Base-by-base conservation (phyloP, 176 grass and related monocot species). In the Bothriochloa decipiens region DNA sequence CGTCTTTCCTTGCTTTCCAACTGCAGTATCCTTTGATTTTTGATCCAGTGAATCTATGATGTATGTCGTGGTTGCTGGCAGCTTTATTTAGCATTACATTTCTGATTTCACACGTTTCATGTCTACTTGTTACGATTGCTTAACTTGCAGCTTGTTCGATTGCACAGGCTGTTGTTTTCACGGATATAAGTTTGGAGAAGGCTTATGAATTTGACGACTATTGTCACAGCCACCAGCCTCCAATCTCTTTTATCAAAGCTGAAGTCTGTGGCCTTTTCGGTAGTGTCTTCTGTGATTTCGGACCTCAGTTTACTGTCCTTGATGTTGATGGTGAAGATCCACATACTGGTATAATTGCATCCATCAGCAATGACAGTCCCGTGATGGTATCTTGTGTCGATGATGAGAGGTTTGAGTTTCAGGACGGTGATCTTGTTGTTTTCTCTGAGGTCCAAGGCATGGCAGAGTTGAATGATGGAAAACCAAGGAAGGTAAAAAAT, bases 361-460 rank as follows among this genome's bases (percentile, higher is more conserved):
- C 89, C 13, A 83, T 94, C 68, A 87, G 63, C 81, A 91, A 94
- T 67, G 89, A 85, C 42, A 85, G 60, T 65, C 89, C 89, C 68
- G 84, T 84, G 11, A 20, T 89, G 25, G 62, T 91, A 57, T 85
- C 87, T 14, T 89, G 92, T 78, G 81, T 94, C 36, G 89, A 94
- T 58, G 87, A 94, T 80, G 92, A 94, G 67, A 76, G 81, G 66
- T 83, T 94, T 22, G 87, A 85, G 79, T 94, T 94, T 58, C 89
- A 91, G 75, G 92, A 94, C 11, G 92, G 92, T 62, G 89, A 94
- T 83, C 82, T 89, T 68, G 87, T 92, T 82, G 84, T 94, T 80
- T 94, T 94, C 84, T 91, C 89, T 45, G 92, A 94, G 83, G 76
- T 94, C 58, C 83, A 91, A 29, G 92, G 92, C 76, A 94, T 91